Evolutionary conservation across 192 early-diverging fungal species (phyloP).

Genomic region (Coemansia sp.): DNA sequence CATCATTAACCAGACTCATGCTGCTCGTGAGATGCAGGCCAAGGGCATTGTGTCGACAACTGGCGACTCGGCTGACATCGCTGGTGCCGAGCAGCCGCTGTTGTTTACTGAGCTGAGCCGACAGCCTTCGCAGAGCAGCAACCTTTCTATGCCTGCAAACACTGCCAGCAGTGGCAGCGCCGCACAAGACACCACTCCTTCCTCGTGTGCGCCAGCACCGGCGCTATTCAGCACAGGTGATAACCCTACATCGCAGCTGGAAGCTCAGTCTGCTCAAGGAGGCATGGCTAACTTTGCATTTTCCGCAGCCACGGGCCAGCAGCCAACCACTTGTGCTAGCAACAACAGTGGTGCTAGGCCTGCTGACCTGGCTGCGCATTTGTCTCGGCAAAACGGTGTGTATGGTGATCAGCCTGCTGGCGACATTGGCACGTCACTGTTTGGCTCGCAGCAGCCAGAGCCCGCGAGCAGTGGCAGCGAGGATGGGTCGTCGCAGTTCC

Average conservation of each 20-base stretch:
- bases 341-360: background rate
- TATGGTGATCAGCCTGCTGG: background rate
- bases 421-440: no score
- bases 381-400: background rate
- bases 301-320: background rate
- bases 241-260: background rate
- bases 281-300: background rate
- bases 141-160: background rate
- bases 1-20: slow-evolving; percentile 49
- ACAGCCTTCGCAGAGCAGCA: background rate
- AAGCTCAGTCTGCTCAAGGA: background rate
- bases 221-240: background rate
- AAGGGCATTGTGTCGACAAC: background rate
- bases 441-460: background rate
- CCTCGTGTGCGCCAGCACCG: background rate
- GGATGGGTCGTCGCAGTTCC: slow-evolving; percentile 12
- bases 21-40: slow-evolving; percentile 25
- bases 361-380: background rate
- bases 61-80: background rate
- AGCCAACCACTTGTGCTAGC: background rate
- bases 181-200: background rate
- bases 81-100: slow-evolving; percentile 7
- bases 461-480: background rate
- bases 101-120: slow-evolving; percentile 29
- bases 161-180: background rate